Conservation (phyloP, 192 early-diverging fungal genomes). For the Coemansia sp. region DNA sequence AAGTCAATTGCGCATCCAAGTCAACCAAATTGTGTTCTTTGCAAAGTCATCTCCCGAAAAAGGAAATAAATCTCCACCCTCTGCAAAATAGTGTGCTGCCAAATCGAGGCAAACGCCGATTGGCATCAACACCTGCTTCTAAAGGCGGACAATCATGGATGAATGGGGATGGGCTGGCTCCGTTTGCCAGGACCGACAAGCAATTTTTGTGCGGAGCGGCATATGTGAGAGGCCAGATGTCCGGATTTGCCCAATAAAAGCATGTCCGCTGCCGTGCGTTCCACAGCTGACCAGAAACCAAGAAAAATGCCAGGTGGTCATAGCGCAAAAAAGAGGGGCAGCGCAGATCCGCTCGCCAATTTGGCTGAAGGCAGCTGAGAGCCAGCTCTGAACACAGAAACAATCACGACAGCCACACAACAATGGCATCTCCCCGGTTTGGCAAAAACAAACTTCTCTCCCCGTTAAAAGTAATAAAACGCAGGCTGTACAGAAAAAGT, state of each 20-base stretch:
- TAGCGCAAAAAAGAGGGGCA: constrained; percentile 7
- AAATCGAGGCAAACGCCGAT: not conserved
- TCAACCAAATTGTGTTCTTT: too few relatives aligned
- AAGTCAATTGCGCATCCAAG: too few relatives aligned
- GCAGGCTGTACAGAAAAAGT: constrained; percentile 3
- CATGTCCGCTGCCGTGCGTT: too few relatives aligned
- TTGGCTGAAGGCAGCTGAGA: not conserved
- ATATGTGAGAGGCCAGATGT: too few relatives aligned
- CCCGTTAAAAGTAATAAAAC: constrained; percentile 4
- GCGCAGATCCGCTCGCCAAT: constrained; percentile 1
- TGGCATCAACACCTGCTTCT: constrained; percentile 2
- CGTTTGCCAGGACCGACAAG: too few relatives aligned
- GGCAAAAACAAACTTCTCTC: not conserved
- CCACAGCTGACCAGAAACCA: not conserved
- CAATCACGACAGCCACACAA: not conserved
- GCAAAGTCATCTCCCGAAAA: too few relatives aligned
- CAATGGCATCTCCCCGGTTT: constrained; percentile 8
- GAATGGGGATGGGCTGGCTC: too few relatives aligned
- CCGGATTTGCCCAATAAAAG: too few relatives aligned
- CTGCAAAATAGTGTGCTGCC: not conserved
- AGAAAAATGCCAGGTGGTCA: constrained; percentile 2
- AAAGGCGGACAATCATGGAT: constrained; percentile 1
- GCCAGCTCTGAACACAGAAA: constrained; percentile 4
- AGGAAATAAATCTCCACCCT: not conserved
- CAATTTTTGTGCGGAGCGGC: too few relatives aligned